Base-by-base conservation (phyloP, 768 basidiomycete genomes). In the Amylocystis lapponica region DNA sequence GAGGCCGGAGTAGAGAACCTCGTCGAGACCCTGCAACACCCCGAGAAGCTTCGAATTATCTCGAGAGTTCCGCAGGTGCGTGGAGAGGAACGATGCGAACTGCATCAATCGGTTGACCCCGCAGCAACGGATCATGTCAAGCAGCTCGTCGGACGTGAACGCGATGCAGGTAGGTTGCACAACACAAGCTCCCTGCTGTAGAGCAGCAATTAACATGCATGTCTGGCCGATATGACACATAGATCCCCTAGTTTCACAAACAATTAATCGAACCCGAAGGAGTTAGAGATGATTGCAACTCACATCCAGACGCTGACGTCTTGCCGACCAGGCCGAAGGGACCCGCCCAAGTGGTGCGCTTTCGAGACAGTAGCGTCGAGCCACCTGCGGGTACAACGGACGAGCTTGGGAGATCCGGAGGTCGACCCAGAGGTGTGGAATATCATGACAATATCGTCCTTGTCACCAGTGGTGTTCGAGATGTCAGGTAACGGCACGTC, bases 391-490 rank as follows among this genome's bases (percentile, higher is more conserved):
- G 65, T 83, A 63, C 81, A 81, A 13, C 78, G 83, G 0, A 89
- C 81, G 21, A 88, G 78, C 56, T 86, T 88, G 0, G 86, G 86
- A 54, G 78, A 83, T 37, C 85, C 86, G n/a, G 84, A 87, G 6
- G 86, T 88, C 29, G 85, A 87, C 13, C 86, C 86, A 46, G 80
- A 83, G 9, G 86, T 87, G 60, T 86, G 86, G 69, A 86, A 88
- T 41, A 86, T 67, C 67, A 87, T 79, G 35, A 72, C 72, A 21
- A 67, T 60, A 40, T 81, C 78, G 43, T 66, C 62, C 25, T 51
- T 63, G 39, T 44, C 49, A 40, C 42, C 56, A 38, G 53, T 60
- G 35, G 49, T 61, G 50, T 45, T 36, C 50, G 65, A 60, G 29
- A 78, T 62, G 16, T 63, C 62, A 22, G 78, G 75, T 6, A 83